Conservation (phyloP, 176 grass and related monocot species). For the Aegilops umbellulata region DNA sequence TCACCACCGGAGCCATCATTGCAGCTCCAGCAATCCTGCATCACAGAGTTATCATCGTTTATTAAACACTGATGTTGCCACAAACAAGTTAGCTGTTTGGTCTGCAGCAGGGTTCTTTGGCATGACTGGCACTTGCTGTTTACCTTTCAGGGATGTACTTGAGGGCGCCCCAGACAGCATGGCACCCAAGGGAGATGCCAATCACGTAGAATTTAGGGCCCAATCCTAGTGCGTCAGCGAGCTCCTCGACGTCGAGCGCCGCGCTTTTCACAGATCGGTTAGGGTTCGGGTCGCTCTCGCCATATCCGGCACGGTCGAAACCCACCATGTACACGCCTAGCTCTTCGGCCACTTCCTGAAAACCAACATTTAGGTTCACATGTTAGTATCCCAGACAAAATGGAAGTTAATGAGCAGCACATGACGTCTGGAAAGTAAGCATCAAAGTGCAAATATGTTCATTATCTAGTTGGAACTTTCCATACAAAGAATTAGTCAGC, state of each 20-base stretch:
- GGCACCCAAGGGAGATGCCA: slow-evolving; percentile 63
- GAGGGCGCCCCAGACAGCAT: slow-evolving; percentile 76
- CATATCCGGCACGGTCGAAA: slow-evolving; percentile 69
- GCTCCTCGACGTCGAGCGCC: slow-evolving; percentile 57
- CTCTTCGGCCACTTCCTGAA: slow-evolving; percentile 64
- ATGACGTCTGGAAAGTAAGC: background rate
- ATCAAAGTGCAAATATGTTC: background rate
- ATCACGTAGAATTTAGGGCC: slow-evolving; percentile 65
- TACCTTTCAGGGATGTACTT: slow-evolving; percentile 70
- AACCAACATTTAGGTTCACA: background rate
- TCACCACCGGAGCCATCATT: slow-evolving; percentile 60
- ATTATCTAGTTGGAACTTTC: background rate
- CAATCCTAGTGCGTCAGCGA: slow-evolving; percentile 48
- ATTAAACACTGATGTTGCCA: background rate
- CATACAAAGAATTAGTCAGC: no score
- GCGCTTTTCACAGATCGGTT: slow-evolving; percentile 56
- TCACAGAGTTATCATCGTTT: background rate
- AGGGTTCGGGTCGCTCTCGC: slow-evolving; percentile 69
- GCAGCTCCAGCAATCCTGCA: slow-evolving; percentile 56
- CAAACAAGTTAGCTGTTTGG: background rate
- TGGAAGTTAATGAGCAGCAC: background rate
- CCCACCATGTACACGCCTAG: slow-evolving; percentile 75
- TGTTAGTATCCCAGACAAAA: background rate
- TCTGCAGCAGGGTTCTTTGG: background rate
- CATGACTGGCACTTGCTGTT: background rate